Conservation (phyloP, 148 eudicot species). For the Heliamphora exappendiculata region DNA sequence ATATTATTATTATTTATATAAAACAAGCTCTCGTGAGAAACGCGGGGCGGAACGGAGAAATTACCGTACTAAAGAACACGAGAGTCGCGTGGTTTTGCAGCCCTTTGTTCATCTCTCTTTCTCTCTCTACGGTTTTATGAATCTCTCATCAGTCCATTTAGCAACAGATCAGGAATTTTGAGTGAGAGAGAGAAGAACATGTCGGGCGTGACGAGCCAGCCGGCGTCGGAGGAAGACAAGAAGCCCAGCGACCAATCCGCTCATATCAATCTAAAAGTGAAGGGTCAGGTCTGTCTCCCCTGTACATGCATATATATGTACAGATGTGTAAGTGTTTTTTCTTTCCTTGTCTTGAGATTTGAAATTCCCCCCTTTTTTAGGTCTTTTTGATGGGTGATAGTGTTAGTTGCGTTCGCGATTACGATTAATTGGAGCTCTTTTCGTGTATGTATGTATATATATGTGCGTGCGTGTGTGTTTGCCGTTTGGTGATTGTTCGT, state of each 20-base stretch:
- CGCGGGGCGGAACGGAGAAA: too few relatives aligned
- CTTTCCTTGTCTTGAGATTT: not conserved
- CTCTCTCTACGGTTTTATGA: not conserved
- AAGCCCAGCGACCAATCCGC: slow-evolving; percentile 37
- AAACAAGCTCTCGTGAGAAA: too few relatives aligned
- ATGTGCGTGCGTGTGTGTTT: not conserved
- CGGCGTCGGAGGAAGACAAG: slow-evolving; percentile 36
- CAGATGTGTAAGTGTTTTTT: not conserved
- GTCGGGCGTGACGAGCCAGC: slow-evolving; percentile 26
- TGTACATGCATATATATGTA: not conserved
- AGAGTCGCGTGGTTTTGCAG: not conserved
- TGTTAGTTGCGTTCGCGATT: not conserved
- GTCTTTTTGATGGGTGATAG: not conserved
- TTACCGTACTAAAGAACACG: too few relatives aligned
- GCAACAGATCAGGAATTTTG: too few relatives aligned
- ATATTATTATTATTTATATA: too few relatives aligned
- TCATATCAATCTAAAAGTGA: slow-evolving; percentile 48
- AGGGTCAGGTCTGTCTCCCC: slow-evolving; percentile 34
- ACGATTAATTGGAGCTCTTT: too few relatives aligned
- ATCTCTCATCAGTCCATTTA: too few relatives aligned
- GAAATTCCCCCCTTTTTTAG: not conserved
- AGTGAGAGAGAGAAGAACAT: slow-evolving; percentile 4
- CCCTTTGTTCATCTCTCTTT: not conserved
- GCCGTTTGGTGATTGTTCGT: not conserved
- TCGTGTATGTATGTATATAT: not conserved